These are phyloP conservation scores for Gynochthodes officinalis DNA, from an alignment of 257 asterid genomes.

Conservation along the genomic window DNA sequence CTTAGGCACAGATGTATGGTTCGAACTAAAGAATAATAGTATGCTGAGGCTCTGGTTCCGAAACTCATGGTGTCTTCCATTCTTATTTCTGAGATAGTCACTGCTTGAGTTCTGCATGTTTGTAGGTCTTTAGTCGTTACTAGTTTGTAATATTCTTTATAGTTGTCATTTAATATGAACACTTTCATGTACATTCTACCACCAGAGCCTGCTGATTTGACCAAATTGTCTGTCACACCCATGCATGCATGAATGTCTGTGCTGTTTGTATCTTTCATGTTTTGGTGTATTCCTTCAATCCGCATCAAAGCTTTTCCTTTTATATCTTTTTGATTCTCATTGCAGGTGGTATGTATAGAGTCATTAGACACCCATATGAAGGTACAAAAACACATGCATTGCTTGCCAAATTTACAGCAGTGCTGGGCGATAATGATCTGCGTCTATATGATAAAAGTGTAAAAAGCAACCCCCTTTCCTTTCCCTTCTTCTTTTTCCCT, in stretches of 20 bases:
- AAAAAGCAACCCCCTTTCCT: neutral
- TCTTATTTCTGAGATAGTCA: neutral
- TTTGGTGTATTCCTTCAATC: neutral
- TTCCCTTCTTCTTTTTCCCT: neutral
- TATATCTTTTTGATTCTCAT: neutral
- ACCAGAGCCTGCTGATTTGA: neutral
- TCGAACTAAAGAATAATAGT: neutral
- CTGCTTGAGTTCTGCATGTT: neutral
- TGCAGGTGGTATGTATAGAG: slow-evolving; percentile 19
- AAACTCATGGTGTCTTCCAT: neutral
- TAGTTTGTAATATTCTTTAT: neutral
- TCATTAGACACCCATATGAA: neutral
- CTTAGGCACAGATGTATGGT: neutral
- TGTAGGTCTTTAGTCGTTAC: neutral
- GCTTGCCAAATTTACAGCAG: slow-evolving; percentile 1
- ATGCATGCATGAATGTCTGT: neutral
- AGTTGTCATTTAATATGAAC: neutral
- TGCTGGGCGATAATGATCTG: neutral
- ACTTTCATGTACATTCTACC: neutral
- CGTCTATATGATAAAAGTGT: slow-evolving; percentile 2
- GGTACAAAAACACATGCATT: neutral
- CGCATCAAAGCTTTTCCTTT: neutral
- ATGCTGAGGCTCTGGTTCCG: neutral
- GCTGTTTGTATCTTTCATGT: neutral
- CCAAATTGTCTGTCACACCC: neutral